Percentiles rank a stretch among this genome's conserved stretches.
phyloP scores from a whole-genome alignment of 192 early-diverging fungal genomes.

The Podila epigama region DNA sequence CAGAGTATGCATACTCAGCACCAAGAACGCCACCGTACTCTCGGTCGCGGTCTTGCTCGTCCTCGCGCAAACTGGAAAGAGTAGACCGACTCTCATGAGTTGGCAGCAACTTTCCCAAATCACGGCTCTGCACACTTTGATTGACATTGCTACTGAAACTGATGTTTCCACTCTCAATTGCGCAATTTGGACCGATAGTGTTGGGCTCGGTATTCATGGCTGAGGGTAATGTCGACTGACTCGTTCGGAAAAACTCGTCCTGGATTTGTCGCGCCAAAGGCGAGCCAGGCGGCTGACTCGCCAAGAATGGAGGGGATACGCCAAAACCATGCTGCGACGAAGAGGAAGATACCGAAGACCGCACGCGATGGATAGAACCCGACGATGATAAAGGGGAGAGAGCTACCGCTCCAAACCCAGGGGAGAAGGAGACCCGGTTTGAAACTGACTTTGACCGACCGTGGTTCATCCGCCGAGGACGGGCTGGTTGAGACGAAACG shows the following conservation, averaged over 20 bases:
- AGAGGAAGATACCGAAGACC: constrained; percentile 2
- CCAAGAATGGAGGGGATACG: constrained; percentile 17
- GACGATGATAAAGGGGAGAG: constrained; percentile 23
- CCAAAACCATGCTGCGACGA: neutral
- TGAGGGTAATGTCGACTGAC: neutral
- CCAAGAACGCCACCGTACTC: neutral
- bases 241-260: constrained; percentile 8
- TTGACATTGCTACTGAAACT: neutral
- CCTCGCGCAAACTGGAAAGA: neutral
- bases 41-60: neutral
- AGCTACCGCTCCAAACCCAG: constrained; percentile 6
- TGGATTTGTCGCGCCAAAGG: constrained; percentile 39
- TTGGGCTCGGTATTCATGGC: neutral
- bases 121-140: no score
- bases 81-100: constrained; percentile 7
- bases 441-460: constrained; percentile 44
- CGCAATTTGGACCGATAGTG: neutral
- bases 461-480: constrained; percentile 31
- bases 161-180: no score
- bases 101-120: neutral
- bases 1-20: neutral
- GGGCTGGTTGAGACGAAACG: constrained; percentile 8
- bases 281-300: constrained; percentile 29
- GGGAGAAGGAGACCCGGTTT: constrained; percentile 39
- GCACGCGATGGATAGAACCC: constrained; percentile 11